Percentiles rank a stretch among this genome's conserved stretches.
Evolutionary conservation across 306 rosid genomes (phyloP).

Genomic region (Begonia fuchsioides): DNA sequence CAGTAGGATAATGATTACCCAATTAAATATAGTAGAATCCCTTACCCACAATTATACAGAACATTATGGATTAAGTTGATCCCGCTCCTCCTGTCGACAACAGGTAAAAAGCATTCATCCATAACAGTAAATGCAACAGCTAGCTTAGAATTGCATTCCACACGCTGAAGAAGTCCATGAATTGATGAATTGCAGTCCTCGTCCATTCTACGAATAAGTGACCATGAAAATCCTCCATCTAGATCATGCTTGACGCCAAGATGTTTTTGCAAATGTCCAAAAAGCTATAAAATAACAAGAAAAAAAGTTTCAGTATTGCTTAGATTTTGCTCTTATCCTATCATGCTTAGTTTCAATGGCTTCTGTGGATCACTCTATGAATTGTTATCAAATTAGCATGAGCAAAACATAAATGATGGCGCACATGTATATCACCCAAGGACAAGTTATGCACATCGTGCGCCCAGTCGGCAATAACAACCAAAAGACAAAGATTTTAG

Average conservation of each 20-base stretch:
- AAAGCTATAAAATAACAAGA: constrained; percentile 41
- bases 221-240: constrained; percentile 93
- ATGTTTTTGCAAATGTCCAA: constrained; percentile 75
- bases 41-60: constrained; percentile 88
- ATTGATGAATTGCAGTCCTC: constrained; percentile 49
- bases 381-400: too few relatives aligned
- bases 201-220: constrained; percentile 57
- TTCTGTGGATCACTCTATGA: too few relatives aligned
- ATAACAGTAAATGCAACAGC: constrained; percentile 87
- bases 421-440: too few relatives aligned
- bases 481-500: too few relatives aligned
- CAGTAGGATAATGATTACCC: too few relatives aligned
- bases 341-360: too few relatives aligned
- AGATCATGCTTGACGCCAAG: constrained; percentile 79
- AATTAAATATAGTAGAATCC: background rate
- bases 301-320: too few relatives aligned
- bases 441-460: too few relatives aligned
- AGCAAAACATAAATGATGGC: too few relatives aligned
- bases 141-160: constrained; percentile 84
- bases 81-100: constrained; percentile 94
- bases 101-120: constrained; percentile 96
- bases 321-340: too few relatives aligned
- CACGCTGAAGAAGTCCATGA: constrained; percentile 60
- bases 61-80: constrained; percentile 75
- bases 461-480: too few relatives aligned